Conservation (phyloP, 1,284 basidiomycete genomes). For the Athelia sp. region DNA sequence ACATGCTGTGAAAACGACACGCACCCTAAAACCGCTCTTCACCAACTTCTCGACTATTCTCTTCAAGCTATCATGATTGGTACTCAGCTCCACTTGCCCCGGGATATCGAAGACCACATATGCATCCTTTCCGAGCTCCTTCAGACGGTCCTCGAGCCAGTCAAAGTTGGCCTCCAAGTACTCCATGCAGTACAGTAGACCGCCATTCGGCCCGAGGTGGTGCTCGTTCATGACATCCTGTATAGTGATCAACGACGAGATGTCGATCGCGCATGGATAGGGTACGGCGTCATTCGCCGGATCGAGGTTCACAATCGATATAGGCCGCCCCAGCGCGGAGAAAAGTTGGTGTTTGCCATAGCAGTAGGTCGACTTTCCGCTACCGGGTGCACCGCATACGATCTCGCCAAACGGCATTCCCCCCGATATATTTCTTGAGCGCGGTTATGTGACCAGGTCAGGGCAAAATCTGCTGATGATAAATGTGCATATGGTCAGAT, state of each 20-base stretch:
- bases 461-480: too few relatives aligned
- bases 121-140: slow-evolving; percentile 61
- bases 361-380: slow-evolving; percentile 93
- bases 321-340: slow-evolving; percentile 79
- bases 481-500: too few relatives aligned
- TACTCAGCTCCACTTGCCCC: slow-evolving; percentile 96
- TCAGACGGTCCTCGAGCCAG: slow-evolving; percentile 82
- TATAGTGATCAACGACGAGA: slow-evolving; percentile 84
- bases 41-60: slow-evolving; percentile 68
- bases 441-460: not conserved
- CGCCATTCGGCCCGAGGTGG: slow-evolving; percentile 92
- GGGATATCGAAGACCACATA: slow-evolving; percentile 97
- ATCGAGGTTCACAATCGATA: slow-evolving; percentile 92
- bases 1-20: slow-evolving; percentile 24
- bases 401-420: slow-evolving; percentile 81
- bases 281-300: slow-evolving; percentile 90
- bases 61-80: slow-evolving; percentile 90
- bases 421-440: not conserved
- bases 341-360: slow-evolving; percentile 92
- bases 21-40: slow-evolving; percentile 82
- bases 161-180: slow-evolving; percentile 95
- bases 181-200: slow-evolving; percentile 96
- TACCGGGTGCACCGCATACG: slow-evolving; percentile 89
- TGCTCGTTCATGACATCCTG: slow-evolving; percentile 86
- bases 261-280: slow-evolving; percentile 88